These are phyloP conservation scores for Moringa oleifera DNA, from an alignment of 345 rosid genomes.

Conservation along the genomic window DNA sequence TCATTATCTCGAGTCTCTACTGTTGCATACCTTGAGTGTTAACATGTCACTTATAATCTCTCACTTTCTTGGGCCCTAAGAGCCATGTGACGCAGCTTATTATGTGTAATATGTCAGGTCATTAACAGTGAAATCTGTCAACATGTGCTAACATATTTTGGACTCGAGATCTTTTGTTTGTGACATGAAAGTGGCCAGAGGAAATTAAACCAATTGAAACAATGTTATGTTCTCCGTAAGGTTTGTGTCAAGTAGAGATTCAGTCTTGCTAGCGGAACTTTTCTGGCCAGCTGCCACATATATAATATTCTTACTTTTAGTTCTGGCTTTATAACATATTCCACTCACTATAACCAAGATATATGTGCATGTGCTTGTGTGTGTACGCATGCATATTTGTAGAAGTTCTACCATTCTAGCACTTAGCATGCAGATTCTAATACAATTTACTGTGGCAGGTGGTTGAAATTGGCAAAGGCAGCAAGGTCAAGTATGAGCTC, in stretches of 20 bases:
- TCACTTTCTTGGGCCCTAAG: background rate
- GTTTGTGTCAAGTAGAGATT: background rate
- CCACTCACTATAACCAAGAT: no score
- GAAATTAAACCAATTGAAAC: no score
- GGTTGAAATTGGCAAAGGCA: conserved; percentile 88
- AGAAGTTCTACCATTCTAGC: background rate
- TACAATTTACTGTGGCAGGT: conserved; percentile 42
- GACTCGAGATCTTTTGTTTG: no score
- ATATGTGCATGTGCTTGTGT: background rate
- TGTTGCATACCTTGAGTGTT: background rate
- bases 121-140: background rate
- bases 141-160: no score
- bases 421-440: background rate
- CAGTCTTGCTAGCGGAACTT: background rate
- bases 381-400: background rate
- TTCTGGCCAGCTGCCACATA: background rate
- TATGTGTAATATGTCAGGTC: no score
- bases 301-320: background rate
- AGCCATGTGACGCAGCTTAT: no score
- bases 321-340: background rate
- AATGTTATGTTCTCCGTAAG: no score
- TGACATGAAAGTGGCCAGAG: no score
- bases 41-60: background rate
- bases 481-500: conserved; percentile 97
- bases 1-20: conserved; percentile 4